Evolutionary conservation across 177 flowering plant species (phyloP).

Genomic region (Vitis hybrid): DNA sequence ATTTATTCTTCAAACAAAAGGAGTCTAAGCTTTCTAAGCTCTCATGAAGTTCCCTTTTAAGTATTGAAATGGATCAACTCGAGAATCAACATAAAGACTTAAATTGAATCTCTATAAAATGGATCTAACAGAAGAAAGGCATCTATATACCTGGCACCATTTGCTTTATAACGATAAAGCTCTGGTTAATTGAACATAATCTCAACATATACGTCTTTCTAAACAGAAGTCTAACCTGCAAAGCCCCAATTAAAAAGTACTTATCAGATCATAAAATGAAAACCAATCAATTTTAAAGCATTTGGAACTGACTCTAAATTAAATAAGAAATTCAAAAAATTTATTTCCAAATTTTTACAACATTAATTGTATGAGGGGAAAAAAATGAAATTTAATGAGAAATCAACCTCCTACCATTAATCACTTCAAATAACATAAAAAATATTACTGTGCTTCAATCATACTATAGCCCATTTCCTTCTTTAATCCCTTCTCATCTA

Average conservation of each 20-base stretch:
- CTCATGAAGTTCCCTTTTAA: no score
- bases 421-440: background rate
- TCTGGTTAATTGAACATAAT: no score
- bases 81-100: no score
- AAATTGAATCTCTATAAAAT: no score
- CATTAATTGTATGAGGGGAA: background rate
- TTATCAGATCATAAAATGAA: background rate
- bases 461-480: conserved; percentile 43
- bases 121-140: no score
- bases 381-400: background rate
- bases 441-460: conserved; percentile 18
- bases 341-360: background rate
- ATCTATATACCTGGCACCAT: no score
- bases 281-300: background rate
- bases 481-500: conserved; percentile 35
- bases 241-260: background rate
- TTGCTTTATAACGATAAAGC: no score
- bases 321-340: background rate
- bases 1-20: no score
- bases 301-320: background rate
- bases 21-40: no score
- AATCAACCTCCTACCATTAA: background rate
- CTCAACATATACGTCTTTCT: no score
- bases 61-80: no score
- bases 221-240: no score